Base-by-base conservation (phyloP, 208 protist species). In the Blechomonas ayalai region DNA sequence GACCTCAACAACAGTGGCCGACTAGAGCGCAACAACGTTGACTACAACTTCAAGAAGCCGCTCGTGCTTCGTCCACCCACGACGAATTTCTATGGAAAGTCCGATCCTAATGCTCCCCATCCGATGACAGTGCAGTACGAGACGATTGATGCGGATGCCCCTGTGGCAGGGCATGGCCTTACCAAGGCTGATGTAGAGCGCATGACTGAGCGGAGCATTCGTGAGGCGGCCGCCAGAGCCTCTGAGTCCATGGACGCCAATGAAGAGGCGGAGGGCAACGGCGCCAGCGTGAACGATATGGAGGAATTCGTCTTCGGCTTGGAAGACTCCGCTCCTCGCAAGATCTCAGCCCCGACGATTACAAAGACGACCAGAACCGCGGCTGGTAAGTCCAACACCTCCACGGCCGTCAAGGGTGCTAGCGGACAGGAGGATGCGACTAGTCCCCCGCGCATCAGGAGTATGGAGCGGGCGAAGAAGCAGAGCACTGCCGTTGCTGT, bases 301-400 rank as follows among this genome's bases (percentile, higher is more conserved):
- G 77, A 87, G 56, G 82, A 90, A 56, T 90, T 72, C 45, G 57
- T 80, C 8, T 72, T 90, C 36, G 61, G 65, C 25, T 64, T 81
- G 46, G 59, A 74, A 7, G 73, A 87, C 36, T 38, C 55, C 15
- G 65, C 62, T 9, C 62, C 66, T 13, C 66, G 53, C 13, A 58
- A 52, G 10, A 56, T 50, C 1, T 2, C 22, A n/a, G n/a, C 24
- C 15, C 39, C 52, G 16, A 61, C 55, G 18, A 43, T 47, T 36
- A n/a, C 28, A 7, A 61, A 53, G 10, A 28, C 29, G 20, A 44
- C 47, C 23, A 24, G 46, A 6, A 20, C 54, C n/a, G 23, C 54
- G 5, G 16, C 25, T 20, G 42, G 34, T n/a, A 16, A 12, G 3
- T 12, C 13, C 18, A n/a, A n/a, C n/a, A n/a, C n/a, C n/a, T n/a